Conservation (phyloP, 306 rosid genomes). For the Betula pendula region DNA sequence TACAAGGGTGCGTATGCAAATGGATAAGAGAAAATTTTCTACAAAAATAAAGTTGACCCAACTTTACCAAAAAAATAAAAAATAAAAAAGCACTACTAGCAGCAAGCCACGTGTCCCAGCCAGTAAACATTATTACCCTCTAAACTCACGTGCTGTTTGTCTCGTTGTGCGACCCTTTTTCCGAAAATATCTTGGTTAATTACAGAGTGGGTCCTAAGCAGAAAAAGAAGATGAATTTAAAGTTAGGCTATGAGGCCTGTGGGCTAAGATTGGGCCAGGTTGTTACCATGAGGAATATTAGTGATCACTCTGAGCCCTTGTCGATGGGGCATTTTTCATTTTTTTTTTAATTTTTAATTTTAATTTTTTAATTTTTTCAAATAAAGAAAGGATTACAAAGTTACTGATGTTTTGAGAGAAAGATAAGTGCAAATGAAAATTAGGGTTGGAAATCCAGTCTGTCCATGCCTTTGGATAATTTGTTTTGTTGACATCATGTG, state of each 20-base stretch:
- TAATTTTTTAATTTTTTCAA: too few species aligned
- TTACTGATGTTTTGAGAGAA: too few species aligned
- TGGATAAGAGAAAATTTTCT: neutral
- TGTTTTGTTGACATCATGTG: too few species aligned
- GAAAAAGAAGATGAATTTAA: too few species aligned
- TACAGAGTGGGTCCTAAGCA: neutral
- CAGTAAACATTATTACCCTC: neutral
- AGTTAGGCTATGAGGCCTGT: neutral
- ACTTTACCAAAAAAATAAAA: neutral
- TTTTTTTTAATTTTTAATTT: too few species aligned
- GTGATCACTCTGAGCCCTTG: too few species aligned
- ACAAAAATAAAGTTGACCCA: neutral
- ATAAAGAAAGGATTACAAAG: too few species aligned
- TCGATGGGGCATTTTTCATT: too few species aligned
- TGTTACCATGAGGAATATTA: too few species aligned
- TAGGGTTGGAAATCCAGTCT: too few species aligned
- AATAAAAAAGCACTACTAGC: neutral
- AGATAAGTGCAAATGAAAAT: too few species aligned
- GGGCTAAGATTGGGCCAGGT: neutral
- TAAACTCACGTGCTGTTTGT: neutral
- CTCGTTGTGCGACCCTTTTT: neutral
- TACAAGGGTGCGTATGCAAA: neutral
- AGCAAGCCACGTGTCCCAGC: neutral
- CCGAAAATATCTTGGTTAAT: neutral
- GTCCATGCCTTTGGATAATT: too few species aligned